Percentiles rank a stretch among this genome's conserved stretches.
Conservation (phyloP, 306 rosid species). For the Pterocarpus macrocarpus region DNA sequence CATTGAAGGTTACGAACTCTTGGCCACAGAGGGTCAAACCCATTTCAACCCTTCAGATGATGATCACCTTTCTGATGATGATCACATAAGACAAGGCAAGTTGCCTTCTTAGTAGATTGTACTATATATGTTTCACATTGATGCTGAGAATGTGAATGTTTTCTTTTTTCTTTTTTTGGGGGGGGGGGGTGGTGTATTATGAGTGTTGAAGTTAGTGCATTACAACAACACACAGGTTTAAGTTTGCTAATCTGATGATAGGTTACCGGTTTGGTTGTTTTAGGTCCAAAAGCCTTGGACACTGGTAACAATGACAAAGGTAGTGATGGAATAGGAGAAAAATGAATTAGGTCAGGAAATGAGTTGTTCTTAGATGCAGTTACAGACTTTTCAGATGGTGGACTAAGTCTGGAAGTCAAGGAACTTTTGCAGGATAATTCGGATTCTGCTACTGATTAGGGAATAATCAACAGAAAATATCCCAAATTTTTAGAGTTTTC, state of each 20-base stretch:
- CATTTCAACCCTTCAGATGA: conserved; percentile 63
- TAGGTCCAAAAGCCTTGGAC: conserved; percentile 56
- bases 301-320: conserved; percentile 43
- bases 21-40: conserved; percentile 49
- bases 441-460: conserved; percentile 41
- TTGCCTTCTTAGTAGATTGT: background rate
- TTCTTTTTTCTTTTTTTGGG: background rate
- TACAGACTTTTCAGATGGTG: conserved; percentile 64
- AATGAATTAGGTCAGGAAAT: conserved; percentile 53
- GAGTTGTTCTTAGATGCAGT: conserved; percentile 71
- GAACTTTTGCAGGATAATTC: conserved; percentile 38
- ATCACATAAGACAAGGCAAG: conserved; percentile 58
- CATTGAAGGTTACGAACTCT: conserved; percentile 62
- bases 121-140: conserved; percentile 18
- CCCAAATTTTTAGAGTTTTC: conserved; percentile 41
- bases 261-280: conserved; percentile 45
- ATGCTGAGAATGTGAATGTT: background rate
- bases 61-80: conserved; percentile 60
- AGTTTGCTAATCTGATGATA: conserved; percentile 14
- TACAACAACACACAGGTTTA: background rate
- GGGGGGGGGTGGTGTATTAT: background rate
- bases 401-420: conserved; percentile 35
- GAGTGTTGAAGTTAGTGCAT: conserved; percentile 16
- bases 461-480: conserved; percentile 44
- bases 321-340: conserved; percentile 40